These are phyloP conservation scores for Boletus tylopilopsis DNA, from an alignment of 768 basidiomycete genomes.

Conservation along the genomic window DNA sequence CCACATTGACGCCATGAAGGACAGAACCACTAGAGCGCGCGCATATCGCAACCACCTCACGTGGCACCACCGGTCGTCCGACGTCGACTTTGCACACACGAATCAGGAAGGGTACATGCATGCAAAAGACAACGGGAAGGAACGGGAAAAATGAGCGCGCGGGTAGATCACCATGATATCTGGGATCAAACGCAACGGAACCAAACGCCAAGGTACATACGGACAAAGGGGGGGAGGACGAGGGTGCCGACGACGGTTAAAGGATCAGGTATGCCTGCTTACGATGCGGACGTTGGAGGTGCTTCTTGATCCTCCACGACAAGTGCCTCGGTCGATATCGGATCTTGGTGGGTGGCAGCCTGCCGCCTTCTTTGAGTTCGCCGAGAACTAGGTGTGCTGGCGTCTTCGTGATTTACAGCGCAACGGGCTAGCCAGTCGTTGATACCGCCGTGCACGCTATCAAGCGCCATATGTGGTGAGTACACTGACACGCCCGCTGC, in stretches of 20 bases:
- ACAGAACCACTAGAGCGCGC: slow-evolving; percentile 86
- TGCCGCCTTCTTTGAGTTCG: slow-evolving; percentile 48
- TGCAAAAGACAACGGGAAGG: slow-evolving; percentile 1
- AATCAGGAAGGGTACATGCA: slow-evolving; percentile 9
- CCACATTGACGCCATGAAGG: slow-evolving; percentile 67
- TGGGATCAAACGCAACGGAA: slow-evolving; percentile 10
- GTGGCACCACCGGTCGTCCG: slow-evolving; percentile 42
- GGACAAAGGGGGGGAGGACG: background rate
- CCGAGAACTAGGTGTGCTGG: slow-evolving; percentile 33
- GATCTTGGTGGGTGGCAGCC: slow-evolving; percentile 55
- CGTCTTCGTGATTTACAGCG: slow-evolving; percentile 35
- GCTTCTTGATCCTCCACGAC: slow-evolving; percentile 66
- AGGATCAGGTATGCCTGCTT: slow-evolving; percentile 13
- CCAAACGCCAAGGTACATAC: background rate
- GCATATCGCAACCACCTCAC: slow-evolving; percentile 73
- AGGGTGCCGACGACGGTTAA: slow-evolving; percentile 9
- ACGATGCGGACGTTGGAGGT: slow-evolving; percentile 61
- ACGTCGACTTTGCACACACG: slow-evolving; percentile 54
- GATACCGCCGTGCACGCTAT: slow-evolving; percentile 78
- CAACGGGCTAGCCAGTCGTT: slow-evolving; percentile 85
- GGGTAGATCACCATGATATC: slow-evolving; percentile 17
- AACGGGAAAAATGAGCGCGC: slow-evolving; percentile 17
- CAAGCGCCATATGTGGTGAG: slow-evolving; percentile 85
- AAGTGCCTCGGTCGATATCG: slow-evolving; percentile 56
- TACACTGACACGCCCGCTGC: slow-evolving; percentile 84